phyloP scores from a whole-genome alignment of 345 rosid species.

The Cardamine chenopodiifolia region DNA sequence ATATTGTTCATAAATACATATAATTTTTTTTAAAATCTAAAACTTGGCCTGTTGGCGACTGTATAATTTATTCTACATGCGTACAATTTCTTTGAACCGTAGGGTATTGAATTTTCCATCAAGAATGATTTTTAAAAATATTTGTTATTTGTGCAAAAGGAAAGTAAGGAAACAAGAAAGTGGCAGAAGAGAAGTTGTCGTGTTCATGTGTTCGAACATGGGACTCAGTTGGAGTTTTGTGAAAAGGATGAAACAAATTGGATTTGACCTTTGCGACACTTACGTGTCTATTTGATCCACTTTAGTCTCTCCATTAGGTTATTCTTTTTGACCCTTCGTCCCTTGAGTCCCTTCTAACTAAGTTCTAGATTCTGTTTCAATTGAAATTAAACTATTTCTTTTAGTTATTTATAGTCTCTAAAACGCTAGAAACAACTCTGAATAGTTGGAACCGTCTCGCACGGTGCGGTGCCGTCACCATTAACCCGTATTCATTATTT shows the following conservation, averaged over 20 bases:
- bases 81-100: neutral
- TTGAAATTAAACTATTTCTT: no score
- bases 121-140: neutral
- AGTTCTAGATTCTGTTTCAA: neutral
- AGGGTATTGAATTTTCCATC: neutral
- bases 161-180: neutral
- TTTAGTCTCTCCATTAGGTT: conserved; percentile 9
- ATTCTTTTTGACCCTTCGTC: conserved; percentile 23
- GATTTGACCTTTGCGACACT: conserved; percentile 12
- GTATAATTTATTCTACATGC: neutral
- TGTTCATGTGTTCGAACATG: conserved; percentile 27
- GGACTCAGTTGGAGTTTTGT: conserved; percentile 17
- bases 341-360: conserved; percentile 16
- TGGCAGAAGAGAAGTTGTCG: conserved; percentile 18
- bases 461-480: no score
- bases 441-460: no score
- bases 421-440: no score
- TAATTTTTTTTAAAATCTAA: neutral
- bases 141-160: neutral
- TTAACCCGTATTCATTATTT: no score
- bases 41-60: neutral
- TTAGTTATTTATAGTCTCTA: no score
- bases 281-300: conserved; percentile 17
- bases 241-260: conserved; percentile 25
- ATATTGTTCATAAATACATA: neutral